Conservation (phyloP, 331 rosid genomes). For the Ulmus americana region DNA sequence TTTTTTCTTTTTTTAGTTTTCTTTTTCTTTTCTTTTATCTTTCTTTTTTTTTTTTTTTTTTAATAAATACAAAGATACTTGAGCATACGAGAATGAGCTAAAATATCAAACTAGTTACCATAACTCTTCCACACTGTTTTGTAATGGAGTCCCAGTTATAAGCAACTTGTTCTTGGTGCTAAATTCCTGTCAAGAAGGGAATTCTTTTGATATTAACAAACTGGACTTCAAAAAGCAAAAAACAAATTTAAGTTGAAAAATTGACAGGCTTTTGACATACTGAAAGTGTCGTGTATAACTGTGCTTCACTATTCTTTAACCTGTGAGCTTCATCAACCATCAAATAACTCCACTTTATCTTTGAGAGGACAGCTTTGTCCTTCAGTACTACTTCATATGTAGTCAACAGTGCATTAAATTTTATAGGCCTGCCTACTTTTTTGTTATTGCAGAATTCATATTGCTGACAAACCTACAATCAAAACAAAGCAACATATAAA, state of each 20-base stretch:
- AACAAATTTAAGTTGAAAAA: conserved; percentile 11
- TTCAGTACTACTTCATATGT: conserved; percentile 97
- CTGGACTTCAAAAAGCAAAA: conserved; percentile 3
- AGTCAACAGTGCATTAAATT: conserved; percentile 76
- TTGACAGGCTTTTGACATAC: conserved; percentile 42
- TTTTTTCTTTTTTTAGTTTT: no score
- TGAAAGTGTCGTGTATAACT: conserved; percentile 82
- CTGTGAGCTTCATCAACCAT: conserved; percentile 99
- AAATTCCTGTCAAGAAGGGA: conserved; percentile 60
- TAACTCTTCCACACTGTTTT: conserved; percentile 96
- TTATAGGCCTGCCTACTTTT: conserved; percentile 67
- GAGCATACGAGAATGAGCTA: no score
- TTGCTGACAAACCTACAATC: conserved; percentile 91
- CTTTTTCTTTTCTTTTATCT: no score
- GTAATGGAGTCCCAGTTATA: conserved; percentile 94
- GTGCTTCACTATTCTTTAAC: conserved; percentile 97
- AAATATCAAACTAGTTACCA: conserved; percentile 40
- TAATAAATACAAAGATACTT: no score
- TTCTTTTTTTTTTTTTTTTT: no score
- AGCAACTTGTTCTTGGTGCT: conserved; percentile 98
- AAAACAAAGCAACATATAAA: conserved; percentile 1
- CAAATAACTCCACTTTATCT: conserved; percentile 88
- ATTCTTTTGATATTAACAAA: neutral
- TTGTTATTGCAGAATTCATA: conserved; percentile 76
- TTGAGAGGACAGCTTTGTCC: conserved; percentile 89